Evolutionary conservation across 1,284 basidiomycete species (phyloP).

Genomic region (Thelephora terrestris): DNA sequence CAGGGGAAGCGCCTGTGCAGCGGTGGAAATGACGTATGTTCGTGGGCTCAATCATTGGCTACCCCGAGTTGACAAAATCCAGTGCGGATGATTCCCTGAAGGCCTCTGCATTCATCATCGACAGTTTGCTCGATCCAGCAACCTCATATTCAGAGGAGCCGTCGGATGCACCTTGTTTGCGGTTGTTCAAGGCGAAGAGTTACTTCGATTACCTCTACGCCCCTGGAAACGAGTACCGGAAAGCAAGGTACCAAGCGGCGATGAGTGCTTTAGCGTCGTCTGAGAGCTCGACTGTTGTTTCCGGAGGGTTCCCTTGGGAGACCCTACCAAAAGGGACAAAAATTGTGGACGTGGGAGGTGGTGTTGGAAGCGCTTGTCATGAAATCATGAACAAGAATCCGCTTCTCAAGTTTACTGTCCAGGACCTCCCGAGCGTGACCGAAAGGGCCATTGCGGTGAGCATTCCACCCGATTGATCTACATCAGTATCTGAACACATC

Average conservation of each 20-base stretch:
- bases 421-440: conserved; percentile 12
- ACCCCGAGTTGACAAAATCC: neutral
- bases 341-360: conserved; percentile 15
- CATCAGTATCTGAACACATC: conserved; percentile 9
- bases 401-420: conserved; percentile 13
- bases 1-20: conserved; percentile 17
- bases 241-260: neutral
- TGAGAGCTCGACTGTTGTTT: neutral
- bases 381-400: conserved; percentile 8
- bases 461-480: neutral
- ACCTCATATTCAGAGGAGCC: conserved; percentile 13
- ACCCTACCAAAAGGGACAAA: conserved; percentile 6
- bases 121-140: conserved; percentile 9
- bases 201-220: conserved; percentile 2
- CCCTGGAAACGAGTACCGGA: neutral
- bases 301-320: conserved; percentile 12
- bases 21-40: conserved; percentile 3
- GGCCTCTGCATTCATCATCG: conserved; percentile 3
- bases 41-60: neutral
- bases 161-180: conserved; percentile 4
- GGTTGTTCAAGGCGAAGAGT: neutral
- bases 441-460: conserved; percentile 9
- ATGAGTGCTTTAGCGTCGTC: neutral
- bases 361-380: conserved; percentile 8
- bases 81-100: conserved; percentile 5